These are phyloP conservation scores for Mycena capillaripes DNA, from an alignment of 768 basidiomycete genomes.

Conservation along the genomic window DNA sequence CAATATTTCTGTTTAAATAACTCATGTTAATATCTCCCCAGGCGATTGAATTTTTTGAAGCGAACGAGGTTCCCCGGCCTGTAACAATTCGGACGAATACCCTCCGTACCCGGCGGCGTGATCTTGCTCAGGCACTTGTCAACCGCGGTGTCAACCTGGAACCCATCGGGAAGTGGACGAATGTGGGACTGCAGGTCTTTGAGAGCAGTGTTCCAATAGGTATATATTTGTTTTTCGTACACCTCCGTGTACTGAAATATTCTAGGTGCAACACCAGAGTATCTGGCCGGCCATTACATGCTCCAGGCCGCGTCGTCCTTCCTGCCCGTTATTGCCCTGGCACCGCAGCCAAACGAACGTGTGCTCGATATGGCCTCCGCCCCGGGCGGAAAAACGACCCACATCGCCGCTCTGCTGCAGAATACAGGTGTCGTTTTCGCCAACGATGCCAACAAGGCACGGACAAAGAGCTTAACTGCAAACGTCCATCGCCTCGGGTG, in stretches of 20 bases:
- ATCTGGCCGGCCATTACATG: conserved; percentile 99
- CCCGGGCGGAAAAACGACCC: conserved; percentile 98
- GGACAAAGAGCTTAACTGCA: conserved; percentile 96
- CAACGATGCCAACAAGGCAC: conserved; percentile 94
- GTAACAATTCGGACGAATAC: conserved; percentile 99
- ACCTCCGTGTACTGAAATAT: conserved; percentile 3
- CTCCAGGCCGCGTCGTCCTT: conserved; percentile 99
- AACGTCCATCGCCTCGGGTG: conserved; percentile 98
- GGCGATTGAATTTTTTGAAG: conserved; percentile 99
- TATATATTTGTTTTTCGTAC: conserved; percentile 42
- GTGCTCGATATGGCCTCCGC: conserved; percentile 99
- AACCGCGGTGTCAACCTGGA: conserved; percentile 98
- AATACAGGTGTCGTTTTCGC: conserved; percentile 99
- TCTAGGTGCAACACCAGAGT: conserved; percentile 95
- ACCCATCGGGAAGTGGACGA: conserved; percentile 99
- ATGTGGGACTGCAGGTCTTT: conserved; percentile 98
- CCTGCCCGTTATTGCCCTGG: conserved; percentile 97
- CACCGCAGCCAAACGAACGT: conserved; percentile 93
- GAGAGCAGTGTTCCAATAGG: conserved; percentile 97
- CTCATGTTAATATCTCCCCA: conserved; percentile 46
- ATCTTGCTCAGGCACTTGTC: conserved; percentile 93
- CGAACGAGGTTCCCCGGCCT: conserved; percentile 95
- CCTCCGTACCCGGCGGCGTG: conserved; percentile 91
- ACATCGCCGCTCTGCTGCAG: conserved; percentile 96
- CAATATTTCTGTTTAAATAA: conserved; percentile 14